Percentiles rank a stretch among this genome's conserved stretches.
Evolutionary conservation across 257 asterid genomes (phyloP).

Genomic region (Plantago major): DNA sequence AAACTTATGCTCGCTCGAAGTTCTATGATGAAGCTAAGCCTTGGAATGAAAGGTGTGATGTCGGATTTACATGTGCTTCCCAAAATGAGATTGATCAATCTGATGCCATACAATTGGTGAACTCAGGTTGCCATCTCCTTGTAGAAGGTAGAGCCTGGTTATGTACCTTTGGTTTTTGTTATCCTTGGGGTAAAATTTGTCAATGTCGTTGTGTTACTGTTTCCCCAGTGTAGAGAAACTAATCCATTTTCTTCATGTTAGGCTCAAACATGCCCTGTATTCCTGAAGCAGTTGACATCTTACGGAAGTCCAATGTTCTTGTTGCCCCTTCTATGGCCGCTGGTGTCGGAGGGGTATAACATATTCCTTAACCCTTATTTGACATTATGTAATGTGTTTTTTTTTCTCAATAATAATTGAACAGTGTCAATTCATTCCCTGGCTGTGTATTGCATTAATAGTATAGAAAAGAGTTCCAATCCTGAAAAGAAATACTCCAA

Average conservation of each 20-base stretch:
- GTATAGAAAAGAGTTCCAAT: too few species aligned
- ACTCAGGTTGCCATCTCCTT: constrained; percentile 81
- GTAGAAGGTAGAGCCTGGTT: constrained; percentile 64
- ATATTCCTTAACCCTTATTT: constrained; percentile 9
- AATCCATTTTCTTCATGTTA: constrained; percentile 21
- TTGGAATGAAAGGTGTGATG: constrained; percentile 93
- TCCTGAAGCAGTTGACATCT: constrained; percentile 85
- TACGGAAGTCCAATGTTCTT: constrained; percentile 76
- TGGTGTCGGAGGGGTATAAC: constrained; percentile 96
- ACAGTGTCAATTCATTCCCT: too few species aligned
- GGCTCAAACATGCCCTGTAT: constrained; percentile 98
- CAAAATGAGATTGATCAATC: constrained; percentile 92
- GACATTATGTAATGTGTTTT: background rate
- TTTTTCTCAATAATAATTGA: too few species aligned
- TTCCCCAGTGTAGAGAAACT: constrained; percentile 20
- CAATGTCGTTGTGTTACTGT: constrained; percentile 12
- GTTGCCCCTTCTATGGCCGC: constrained; percentile 97
- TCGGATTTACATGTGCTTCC: constrained; percentile 93
- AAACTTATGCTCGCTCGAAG: constrained; percentile 94
- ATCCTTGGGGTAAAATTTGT: background rate
- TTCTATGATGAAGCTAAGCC: constrained; percentile 91
- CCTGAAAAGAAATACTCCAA: too few species aligned
- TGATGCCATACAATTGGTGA: constrained; percentile 84
- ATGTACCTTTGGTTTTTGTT: constrained; percentile 8
- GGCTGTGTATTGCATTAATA: too few species aligned